These are phyloP conservation scores for Leccinellum rugosiceps DNA, from an alignment of 768 basidiomycete genomes.

Conservation along the genomic window DNA sequence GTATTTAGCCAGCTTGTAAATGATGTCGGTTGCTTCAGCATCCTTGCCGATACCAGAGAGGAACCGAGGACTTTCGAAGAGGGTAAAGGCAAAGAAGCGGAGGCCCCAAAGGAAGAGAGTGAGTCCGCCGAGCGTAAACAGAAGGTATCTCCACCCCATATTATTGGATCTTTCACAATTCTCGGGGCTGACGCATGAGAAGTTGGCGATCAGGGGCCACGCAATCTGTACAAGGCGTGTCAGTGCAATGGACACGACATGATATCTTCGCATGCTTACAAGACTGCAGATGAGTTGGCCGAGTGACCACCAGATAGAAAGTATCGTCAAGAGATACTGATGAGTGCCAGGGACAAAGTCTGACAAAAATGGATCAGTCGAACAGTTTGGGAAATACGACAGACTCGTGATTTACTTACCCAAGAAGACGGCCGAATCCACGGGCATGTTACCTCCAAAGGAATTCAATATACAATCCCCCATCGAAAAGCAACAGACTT, in stretches of 20 bases:
- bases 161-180: conserved; percentile 45
- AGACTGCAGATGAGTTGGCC: conserved; percentile 52
- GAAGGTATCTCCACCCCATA: conserved; percentile 65
- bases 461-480: neutral
- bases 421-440: conserved; percentile 51
- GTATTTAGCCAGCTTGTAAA: conserved; percentile 48
- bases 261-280: conserved; percentile 23
- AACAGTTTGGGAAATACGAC: neutral
- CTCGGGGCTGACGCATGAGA: conserved; percentile 40
- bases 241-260: neutral
- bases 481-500: neutral
- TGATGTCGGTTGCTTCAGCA: conserved; percentile 45
- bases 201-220: conserved; percentile 57
- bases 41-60: conserved; percentile 54
- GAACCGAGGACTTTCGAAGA: conserved; percentile 58
- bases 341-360: conserved; percentile 53
- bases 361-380: conserved; percentile 18
- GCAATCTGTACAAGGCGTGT: conserved; percentile 39
- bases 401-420: conserved; percentile 29
- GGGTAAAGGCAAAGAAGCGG: conserved; percentile 50
- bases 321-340: conserved; percentile 55
- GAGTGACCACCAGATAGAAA: conserved; percentile 59
- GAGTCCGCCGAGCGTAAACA: conserved; percentile 51
- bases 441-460: conserved; percentile 48
- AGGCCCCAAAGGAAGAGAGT: conserved; percentile 51